Percentiles rank a stretch among this genome's conserved stretches.
Conservation (phyloP, 345 rosid genomes). For the Brassica nigra region DNA sequence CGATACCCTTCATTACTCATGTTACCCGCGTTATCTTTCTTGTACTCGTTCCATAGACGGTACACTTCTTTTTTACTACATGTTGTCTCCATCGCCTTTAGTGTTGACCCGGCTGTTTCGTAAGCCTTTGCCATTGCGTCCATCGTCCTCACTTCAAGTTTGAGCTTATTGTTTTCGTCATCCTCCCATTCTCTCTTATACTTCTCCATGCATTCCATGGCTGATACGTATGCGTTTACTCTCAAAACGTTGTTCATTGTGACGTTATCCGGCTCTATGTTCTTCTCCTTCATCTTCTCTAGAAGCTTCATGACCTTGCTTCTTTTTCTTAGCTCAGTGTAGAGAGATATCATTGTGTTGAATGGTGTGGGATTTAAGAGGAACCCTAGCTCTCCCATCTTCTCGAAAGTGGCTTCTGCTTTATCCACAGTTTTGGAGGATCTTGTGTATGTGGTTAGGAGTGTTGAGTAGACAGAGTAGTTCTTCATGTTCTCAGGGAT, state of each 20-base stretch:
- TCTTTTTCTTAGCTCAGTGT: neutral
- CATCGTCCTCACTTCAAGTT: constrained; percentile 11
- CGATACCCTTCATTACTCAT: neutral
- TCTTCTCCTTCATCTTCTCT: neutral
- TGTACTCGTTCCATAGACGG: constrained; percentile 7
- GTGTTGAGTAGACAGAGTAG: neutral
- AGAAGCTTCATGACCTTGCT: neutral
- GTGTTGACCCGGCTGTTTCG: neutral
- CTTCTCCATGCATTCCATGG: constrained; percentile 4
- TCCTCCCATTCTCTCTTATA: constrained; percentile 4
- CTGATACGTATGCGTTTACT: neutral
- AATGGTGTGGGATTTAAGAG: neutral
- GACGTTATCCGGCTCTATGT: neutral
- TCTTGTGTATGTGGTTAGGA: neutral
- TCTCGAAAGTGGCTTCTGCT: neutral
- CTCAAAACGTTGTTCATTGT: constrained; percentile 15
- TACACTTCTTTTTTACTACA: neutral
- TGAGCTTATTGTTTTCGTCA: neutral
- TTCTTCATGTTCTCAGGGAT: neutral
- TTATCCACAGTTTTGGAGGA: neutral
- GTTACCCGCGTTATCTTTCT: neutral
- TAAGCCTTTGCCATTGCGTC: constrained; percentile 14
- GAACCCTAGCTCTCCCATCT: neutral
- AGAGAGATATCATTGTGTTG: constrained; percentile 8
- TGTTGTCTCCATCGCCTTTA: constrained; percentile 12